These are phyloP conservation scores for Lasiodiplodia sp. DNA, from an alignment of 2,329 filamentous ascomycete genomes.

Conservation along the genomic window DNA sequence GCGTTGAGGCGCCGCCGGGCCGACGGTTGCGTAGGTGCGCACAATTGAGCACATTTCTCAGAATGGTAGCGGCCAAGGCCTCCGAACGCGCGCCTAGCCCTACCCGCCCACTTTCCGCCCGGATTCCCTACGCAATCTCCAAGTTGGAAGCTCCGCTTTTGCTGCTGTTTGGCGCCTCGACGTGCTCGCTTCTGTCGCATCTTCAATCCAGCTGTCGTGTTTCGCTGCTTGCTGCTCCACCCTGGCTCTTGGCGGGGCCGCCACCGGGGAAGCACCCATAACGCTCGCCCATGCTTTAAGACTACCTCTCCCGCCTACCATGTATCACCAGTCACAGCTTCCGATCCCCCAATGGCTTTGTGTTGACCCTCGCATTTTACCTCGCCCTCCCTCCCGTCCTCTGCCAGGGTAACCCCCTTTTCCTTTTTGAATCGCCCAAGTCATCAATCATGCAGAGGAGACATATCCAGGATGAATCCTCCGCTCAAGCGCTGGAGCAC, in stretches of 20 bases:
- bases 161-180: slow-evolving; percentile 11
- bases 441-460: slow-evolving; percentile 35
- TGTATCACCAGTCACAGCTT: background rate
- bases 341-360: background rate
- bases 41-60: slow-evolving; percentile 28
- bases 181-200: slow-evolving; percentile 14
- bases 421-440: background rate
- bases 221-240: slow-evolving; percentile 10
- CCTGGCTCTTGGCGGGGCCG: slow-evolving; percentile 8
- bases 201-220: slow-evolving; percentile 16
- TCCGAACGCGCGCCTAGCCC: slow-evolving; percentile 5
- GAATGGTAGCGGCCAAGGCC: slow-evolving; percentile 22
- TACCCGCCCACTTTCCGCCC: slow-evolving; percentile 12
- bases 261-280: slow-evolving; percentile 9
- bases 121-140: slow-evolving; percentile 22
- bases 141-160: slow-evolving; percentile 18
- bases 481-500: slow-evolving; percentile 48
- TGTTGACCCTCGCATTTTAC: background rate
- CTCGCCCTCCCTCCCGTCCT: background rate
- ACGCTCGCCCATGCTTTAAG: background rate
- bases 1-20: slow-evolving; percentile 10
- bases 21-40: slow-evolving; percentile 22
- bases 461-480: slow-evolving; percentile 57
- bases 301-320: background rate
- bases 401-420: background rate